Base-by-base conservation (phyloP, 306 rosid genomes). In the Boehmeria nivea region DNA sequence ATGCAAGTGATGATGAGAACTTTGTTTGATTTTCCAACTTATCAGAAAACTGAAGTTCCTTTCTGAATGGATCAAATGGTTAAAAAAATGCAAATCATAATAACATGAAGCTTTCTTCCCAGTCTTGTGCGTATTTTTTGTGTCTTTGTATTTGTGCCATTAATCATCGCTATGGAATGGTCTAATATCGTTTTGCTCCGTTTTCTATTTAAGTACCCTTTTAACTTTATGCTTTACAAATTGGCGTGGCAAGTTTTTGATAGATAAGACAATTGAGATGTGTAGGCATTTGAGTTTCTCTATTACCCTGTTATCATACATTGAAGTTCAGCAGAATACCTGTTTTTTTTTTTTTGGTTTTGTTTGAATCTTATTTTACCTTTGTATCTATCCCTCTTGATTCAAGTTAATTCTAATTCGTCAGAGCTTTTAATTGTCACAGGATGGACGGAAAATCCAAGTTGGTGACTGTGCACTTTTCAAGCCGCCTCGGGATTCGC, bases 401-500 rank as follows among this genome's bases (percentile, higher is more conserved):
- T 23, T 44, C 39, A 22, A 46, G 3, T 8, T 28, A 28, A 3
- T 3, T 31, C 36, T 31, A 4, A 31, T 31, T 31, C 9, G 36
- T 55, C 39, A 18, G 3, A 52, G 6, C 19, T 57, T 36, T 49
- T 16, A 44, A 31, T 15, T 46, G 65, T 48, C 18, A 36, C 50
- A 88, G 96, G 90, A 77, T 23, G 86, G 88, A 69, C 88, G 90
- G 25, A 80, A 70, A 69, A 80, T 80, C 62, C 66, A 68, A 69
- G 79, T 82, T 20, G 96, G 94, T 49, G 94, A 82, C 33, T 82
- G 90, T 78, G 96, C 96, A 50, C 86, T 88, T 64, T 88, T 88
- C 81, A 88, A 80, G 75, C 75, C 90, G 53, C 69, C 84, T 21
- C 71, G 64, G 65, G 85, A 72, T 46, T 43, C 84, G 53, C 94